Percentiles rank a stretch among this genome's conserved stretches.
Conservation (phyloP, 2,329 filamentous ascomycete genomes). For the Macrophomina phaseolina region DNA sequence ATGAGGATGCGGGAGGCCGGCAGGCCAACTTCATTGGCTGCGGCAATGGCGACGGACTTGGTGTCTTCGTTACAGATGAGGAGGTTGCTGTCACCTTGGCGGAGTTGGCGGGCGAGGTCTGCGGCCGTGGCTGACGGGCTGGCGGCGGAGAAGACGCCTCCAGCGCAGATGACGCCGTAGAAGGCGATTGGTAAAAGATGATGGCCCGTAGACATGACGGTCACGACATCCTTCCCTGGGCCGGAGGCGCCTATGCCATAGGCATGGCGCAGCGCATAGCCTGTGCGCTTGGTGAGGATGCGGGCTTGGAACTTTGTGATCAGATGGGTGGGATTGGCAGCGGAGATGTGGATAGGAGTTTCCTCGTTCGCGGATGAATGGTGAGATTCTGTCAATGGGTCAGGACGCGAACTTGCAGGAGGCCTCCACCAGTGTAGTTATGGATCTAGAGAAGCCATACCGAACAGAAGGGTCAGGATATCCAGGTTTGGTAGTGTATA, state of each 20-base stretch:
- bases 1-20: conserved; percentile 56
- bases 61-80: conserved; percentile 57
- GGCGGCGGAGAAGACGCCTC: conserved; percentile 64
- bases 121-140: conserved; percentile 56
- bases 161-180: conserved; percentile 64
- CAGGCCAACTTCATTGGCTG: conserved; percentile 58
- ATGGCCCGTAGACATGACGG: conserved; percentile 63
- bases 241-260: conserved; percentile 60
- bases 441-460: conserved; percentile 34
- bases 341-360: conserved; percentile 63
- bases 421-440: no score
- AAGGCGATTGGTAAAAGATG: conserved; percentile 60
- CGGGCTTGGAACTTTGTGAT: conserved; percentile 61
- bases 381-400: conserved; percentile 35
- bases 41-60: conserved; percentile 53
- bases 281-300: conserved; percentile 57
- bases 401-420: neutral
- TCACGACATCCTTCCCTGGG: conserved; percentile 56
- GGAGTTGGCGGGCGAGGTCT: conserved; percentile 59
- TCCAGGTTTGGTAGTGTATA: conserved; percentile 47
- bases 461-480: conserved; percentile 50
- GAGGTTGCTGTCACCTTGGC: conserved; percentile 49
- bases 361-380: conserved; percentile 51
- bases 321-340: conserved; percentile 58
- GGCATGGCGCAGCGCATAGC: conserved; percentile 60